Conservation (phyloP, 2,329 filamentous ascomycete genomes). For the Fusarium vanettenii region DNA sequence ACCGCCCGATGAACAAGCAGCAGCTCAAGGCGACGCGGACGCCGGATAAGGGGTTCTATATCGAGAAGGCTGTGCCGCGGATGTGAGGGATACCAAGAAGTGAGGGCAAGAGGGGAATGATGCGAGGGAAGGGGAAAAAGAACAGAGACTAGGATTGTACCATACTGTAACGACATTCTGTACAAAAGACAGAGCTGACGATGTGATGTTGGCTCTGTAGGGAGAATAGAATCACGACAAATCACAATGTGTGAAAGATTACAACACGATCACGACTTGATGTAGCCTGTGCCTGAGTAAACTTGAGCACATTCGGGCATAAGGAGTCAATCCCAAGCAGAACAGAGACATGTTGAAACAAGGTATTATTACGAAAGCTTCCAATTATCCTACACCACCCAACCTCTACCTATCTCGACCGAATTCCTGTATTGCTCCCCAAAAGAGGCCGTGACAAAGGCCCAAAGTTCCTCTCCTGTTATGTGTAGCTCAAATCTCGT, state of each 20-base stretch:
- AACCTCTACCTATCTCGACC: slow-evolving; percentile 16
- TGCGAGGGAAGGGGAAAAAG: background rate
- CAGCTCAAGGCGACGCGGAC: slow-evolving; percentile 78
- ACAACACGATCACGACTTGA: background rate
- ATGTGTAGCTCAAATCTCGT: background rate
- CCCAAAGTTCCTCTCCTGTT: background rate
- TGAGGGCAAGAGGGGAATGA: background rate
- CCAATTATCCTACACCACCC: slow-evolving; percentile 36
- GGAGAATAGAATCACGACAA: slow-evolving; percentile 16
- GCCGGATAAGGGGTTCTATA: slow-evolving; percentile 83
- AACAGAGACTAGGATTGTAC: slow-evolving; percentile 36
- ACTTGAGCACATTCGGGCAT: background rate
- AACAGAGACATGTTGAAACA: slow-evolving; percentile 10
- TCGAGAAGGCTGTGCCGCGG: slow-evolving; percentile 69
- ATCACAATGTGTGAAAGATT: slow-evolving; percentile 13
- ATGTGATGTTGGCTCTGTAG: slow-evolving; percentile 3
- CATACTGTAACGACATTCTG: slow-evolving; percentile 47
- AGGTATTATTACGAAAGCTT: slow-evolving; percentile 20
- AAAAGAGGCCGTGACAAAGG: slow-evolving; percentile 3
- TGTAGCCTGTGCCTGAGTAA: background rate
- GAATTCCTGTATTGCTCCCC: background rate
- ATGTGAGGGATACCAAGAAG: slow-evolving; percentile 10
- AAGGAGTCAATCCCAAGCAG: background rate
- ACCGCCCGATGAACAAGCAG: slow-evolving; percentile 68
- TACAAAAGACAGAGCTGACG: slow-evolving; percentile 33